A percentile compares a stretch with the other conserved stretches of the same genome.
phyloP scores from a whole-genome alignment of 225 moss, liverwort and hornwort species.

The Antitrichia curtipendula region DNA sequence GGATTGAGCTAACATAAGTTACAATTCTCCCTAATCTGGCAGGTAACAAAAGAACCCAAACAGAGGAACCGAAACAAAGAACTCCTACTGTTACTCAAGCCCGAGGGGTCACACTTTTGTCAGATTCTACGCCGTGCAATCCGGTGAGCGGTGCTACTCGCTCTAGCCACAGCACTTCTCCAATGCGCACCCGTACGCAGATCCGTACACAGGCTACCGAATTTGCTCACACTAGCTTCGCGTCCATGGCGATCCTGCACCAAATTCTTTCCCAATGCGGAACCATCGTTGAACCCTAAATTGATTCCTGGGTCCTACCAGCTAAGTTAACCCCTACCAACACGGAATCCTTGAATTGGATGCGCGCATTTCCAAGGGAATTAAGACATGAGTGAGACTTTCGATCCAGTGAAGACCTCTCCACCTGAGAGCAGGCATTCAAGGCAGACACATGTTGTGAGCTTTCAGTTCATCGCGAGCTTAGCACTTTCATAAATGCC shows the following conservation, averaged over 20 bases:
- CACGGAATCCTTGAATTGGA: neutral
- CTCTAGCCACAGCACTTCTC: neutral
- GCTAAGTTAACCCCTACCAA: neutral
- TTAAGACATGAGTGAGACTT: neutral
- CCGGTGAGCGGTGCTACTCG: neutral
- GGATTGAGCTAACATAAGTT: neutral
- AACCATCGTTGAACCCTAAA: neutral
- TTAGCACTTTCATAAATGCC: neutral
- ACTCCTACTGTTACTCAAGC: neutral
- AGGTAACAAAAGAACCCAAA: neutral
- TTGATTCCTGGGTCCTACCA: neutral
- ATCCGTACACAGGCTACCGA: neutral
- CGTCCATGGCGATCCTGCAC: neutral
- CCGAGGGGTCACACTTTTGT: neutral
- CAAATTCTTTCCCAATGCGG: neutral
- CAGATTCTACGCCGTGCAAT: neutral
- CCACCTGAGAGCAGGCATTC: neutral
- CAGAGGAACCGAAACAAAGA: no score
- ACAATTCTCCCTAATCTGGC: neutral
- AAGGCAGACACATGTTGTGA: neutral
- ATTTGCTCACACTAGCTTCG: neutral
- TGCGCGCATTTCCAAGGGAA: neutral
- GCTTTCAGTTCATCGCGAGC: neutral
- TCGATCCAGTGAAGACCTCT: neutral
- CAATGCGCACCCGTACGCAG: neutral